These are phyloP conservation scores for Trichoderma simmonsii DNA, from an alignment of 2,329 filamentous ascomycete genomes.

Conservation along the genomic window DNA sequence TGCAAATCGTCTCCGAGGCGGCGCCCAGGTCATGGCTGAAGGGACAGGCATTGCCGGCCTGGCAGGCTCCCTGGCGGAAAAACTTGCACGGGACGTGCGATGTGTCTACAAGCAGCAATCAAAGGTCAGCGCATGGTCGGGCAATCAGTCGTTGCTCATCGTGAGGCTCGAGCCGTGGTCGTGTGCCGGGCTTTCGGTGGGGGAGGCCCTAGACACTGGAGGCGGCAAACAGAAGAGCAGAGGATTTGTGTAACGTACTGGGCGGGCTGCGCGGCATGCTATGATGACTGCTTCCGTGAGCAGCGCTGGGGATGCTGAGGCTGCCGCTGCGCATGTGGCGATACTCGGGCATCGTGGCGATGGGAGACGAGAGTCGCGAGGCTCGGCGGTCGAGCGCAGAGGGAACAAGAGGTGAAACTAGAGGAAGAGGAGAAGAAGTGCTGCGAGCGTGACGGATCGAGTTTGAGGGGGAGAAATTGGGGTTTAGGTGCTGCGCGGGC, in stretches of 20 bases:
- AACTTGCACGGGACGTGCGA: constrained; percentile 99
- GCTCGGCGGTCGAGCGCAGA: constrained; percentile 15
- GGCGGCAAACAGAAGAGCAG: neutral
- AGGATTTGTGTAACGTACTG: constrained; percentile 42
- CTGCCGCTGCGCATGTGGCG: constrained; percentile 58
- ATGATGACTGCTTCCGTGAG: constrained; percentile 26
- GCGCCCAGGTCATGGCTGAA: constrained; percentile 91
- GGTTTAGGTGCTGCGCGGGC: constrained; percentile 12
- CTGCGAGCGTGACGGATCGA: constrained; percentile 19
- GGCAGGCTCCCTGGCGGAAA: constrained; percentile 93
- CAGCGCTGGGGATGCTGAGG: constrained; percentile 47
- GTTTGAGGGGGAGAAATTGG: constrained; percentile 15
- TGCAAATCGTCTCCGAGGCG: constrained; percentile 86
- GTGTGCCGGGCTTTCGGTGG: constrained; percentile 17
- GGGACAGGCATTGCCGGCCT: constrained; percentile 92
- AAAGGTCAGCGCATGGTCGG: constrained; percentile 15
- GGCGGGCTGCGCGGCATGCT: constrained; percentile 57
- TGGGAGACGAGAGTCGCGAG: constrained; percentile 17
- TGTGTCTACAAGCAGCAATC: constrained; percentile 61
- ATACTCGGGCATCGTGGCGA: constrained; percentile 46
- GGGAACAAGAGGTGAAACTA: constrained; percentile 8
- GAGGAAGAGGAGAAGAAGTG: constrained; percentile 19
- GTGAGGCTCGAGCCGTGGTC: constrained; percentile 5
- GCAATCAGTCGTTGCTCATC: neutral
- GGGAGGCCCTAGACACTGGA: neutral